phyloP scores from a whole-genome alignment of 1,284 basidiomycete genomes.

The Albatrellus sp. region DNA sequence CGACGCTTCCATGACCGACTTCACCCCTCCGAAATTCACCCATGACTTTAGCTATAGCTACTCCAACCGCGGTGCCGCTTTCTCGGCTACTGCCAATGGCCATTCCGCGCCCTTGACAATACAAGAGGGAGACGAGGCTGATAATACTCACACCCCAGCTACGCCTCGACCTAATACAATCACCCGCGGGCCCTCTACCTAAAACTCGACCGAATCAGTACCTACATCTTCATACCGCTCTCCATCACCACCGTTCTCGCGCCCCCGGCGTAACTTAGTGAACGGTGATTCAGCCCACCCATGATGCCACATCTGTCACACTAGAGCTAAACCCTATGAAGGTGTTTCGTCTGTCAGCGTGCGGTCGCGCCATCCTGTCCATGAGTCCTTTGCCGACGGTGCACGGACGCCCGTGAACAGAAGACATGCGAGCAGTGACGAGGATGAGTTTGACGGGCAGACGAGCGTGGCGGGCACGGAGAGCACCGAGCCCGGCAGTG shows the following conservation, averaged over 20 bases:
- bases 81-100: no score
- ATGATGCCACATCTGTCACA: conserved; percentile 7
- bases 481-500: conserved; percentile 16
- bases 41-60: conserved; percentile 11
- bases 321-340: conserved; percentile 7
- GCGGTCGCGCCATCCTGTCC: conserved; percentile 5
- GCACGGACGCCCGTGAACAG: conserved; percentile 5
- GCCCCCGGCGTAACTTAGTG: conserved; percentile 18
- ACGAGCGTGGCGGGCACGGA: conserved; percentile 32
- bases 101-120: conserved; percentile 2
- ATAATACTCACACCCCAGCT: conserved; percentile 9
- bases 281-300: conserved; percentile 20
- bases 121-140: conserved; percentile 14
- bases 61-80: conserved; percentile 7
- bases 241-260: conserved; percentile 13
- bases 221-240: background rate
- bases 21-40: conserved; percentile 4
- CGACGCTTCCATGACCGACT: conserved; percentile 9
- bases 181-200: background rate
- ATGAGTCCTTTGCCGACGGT: background rate
- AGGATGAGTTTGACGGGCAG: conserved; percentile 19
- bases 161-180: background rate
- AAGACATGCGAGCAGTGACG: conserved; percentile 15
- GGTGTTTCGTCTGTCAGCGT: conserved; percentile 7
- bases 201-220: background rate